Base-by-base conservation (phyloP, 139 green algal species). In the Chlamydomonas sp. region DNA sequence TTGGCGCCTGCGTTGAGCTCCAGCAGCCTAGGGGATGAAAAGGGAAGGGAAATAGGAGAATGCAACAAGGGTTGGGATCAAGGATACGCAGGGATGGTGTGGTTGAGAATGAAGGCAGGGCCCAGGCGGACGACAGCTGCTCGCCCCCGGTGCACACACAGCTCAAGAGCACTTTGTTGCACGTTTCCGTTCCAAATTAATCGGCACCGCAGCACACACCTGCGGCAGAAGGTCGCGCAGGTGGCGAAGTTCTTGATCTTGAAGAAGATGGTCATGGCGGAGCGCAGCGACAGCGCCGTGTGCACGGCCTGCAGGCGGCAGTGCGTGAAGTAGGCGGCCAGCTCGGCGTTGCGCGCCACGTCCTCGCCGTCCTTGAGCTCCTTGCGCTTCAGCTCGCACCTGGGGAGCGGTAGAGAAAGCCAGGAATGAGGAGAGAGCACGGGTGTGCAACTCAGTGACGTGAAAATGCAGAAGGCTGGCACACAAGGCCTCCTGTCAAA, bases 291-390 rank as follows among this genome's bases (percentile, higher is more conserved):
- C 58, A 99, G 96, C 72, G 94, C 95, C 84, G 94, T 81, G 94
- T 99, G 98, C 89, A 98, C 94, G 0, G 96, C 95, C 94, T 97
- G 93, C 90, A 95, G 89, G 61, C 95, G 94, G 95, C 95, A 98
- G 94, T 99, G 98, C 31, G 98, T 99, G 94, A 99, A 99, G 95
- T 99, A 99, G 12, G 97, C 97, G 17, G 98, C 97, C 85, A 99
- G 94, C 95, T 99, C 98, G 5, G 97, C 96, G 20, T 94, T 90
- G 60, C 96, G 93, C 58, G 81, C 80, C 62, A 94, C 91, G 83
- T 99, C 95, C 16, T 97, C 94, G 31, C 31, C 31, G 12, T 92
- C 92, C 31, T 69, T 72, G 63, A 92, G 85, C 87, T 94, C 91
- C 90, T 98, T 99, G 80, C 98, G 94, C 93, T 95, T 96, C 69